Base-by-base conservation (phyloP, 441 rosid species). In the Geranium incanum region DNA sequence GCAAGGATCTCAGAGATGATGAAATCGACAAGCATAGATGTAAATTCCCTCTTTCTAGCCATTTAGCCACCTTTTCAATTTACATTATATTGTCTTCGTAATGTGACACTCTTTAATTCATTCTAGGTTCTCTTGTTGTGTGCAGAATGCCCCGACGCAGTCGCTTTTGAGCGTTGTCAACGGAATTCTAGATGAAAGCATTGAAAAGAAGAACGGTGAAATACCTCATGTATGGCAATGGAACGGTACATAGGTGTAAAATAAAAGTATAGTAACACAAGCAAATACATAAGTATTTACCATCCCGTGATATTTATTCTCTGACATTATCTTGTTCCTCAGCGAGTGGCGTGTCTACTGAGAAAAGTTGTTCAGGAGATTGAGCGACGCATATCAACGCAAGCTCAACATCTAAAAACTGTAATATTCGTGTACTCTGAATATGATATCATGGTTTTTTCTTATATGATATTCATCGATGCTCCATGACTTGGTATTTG, bases 1-100 rank as follows among this genome's bases (percentile, higher is more conserved):
- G 84, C 85, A 67, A 88, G 80, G 72, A 83, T 87, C 74, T 81
- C 84, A 33, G 98, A 92, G 68, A 78, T 89, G 81, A 79, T 88
- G 79, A 91, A 85, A 80, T 87, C 95, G 13, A 87, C 83, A 73
- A 83, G 85, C 72, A 73, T 95, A 67, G 95, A 87, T 76, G 99
- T 89, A 84, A 79, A 57, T 45, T 12, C 15, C 12, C 55, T 45
- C 15, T 0, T 45, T 45, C 55, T 43, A 7, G 55, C 15, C 63
- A n/a, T n/a, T n/a, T n/a, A n/a, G n/a, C n/a, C n/a, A n/a, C n/a
- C n/a, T n/a, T n/a, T n/a, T n/a, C n/a, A n/a, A n/a, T n/a, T n/a
- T n/a, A n/a, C n/a, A n/a, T 45, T 45, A 8, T 45, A 9, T 36
- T 37, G 52, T 45, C 55, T 16, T 57, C 11, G 16, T 7, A 18